phyloP scores from a whole-genome alignment of 305 asterid species.

The Fraxinus baroniana region DNA sequence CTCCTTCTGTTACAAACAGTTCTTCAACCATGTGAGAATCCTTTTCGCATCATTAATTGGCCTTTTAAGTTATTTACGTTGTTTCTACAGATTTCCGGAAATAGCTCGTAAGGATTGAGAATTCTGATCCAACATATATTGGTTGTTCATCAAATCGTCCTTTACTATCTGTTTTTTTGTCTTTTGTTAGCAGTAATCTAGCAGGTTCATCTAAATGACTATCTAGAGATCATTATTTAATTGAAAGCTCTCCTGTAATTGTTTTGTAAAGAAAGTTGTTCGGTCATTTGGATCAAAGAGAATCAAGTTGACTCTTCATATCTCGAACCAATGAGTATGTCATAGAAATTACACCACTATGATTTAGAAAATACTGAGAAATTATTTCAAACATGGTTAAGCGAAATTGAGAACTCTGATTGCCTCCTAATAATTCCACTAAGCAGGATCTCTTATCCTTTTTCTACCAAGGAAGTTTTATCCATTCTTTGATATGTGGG shows the following conservation, averaged over 20 bases:
- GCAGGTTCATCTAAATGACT: not conserved
- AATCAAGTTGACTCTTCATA: slow-evolving; percentile 6
- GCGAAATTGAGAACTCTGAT: slow-evolving; percentile 4
- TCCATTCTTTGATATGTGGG: slow-evolving; percentile 2
- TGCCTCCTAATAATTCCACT: slow-evolving; percentile 8
- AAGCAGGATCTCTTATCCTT: not conserved
- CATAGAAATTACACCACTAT: not conserved
- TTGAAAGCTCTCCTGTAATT: not conserved
- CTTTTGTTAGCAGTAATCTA: not conserved
- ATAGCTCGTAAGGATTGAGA: slow-evolving; percentile 5
- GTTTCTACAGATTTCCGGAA: not conserved
- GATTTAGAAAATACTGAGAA: slow-evolving; percentile 12
- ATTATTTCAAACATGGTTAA: not conserved
- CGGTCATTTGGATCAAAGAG: not conserved
- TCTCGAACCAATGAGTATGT: not conserved
- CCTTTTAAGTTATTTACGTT: not conserved
- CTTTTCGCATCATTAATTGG: not conserved
- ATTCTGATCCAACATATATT: not conserved
- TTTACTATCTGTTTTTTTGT: not conserved
- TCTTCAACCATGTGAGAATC: not conserved
- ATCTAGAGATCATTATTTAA: not conserved
- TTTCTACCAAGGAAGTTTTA: not conserved
- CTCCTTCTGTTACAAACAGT: not conserved
- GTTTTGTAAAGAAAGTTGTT: not conserved
- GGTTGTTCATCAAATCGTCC: not conserved